A percentile compares a stretch with the other conserved stretches of the same genome.
Conservation (phyloP, 2,329 filamentous ascomycete genomes). For the Aspergillus sp. region DNA sequence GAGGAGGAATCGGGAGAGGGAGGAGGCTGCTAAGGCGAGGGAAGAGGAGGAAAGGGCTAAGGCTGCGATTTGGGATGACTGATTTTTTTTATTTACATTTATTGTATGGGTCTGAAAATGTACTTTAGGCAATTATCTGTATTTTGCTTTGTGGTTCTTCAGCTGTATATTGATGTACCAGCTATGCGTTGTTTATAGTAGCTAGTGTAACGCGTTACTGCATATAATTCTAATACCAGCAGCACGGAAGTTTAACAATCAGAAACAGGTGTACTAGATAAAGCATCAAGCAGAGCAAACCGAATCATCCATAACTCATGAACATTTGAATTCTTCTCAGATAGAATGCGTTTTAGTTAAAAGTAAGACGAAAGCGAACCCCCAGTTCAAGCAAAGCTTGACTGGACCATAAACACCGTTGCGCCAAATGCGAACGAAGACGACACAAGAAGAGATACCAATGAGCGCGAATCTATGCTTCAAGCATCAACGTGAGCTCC, state of each 20-base stretch:
- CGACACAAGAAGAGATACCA: not conserved
- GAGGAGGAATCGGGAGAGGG: slow-evolving; percentile 64
- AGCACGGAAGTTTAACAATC: too few relatives aligned
- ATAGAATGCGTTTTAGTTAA: slow-evolving; percentile 1
- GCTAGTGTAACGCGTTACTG: too few relatives aligned
- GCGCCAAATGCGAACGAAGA: slow-evolving; percentile 3
- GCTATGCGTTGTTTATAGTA: too few relatives aligned
- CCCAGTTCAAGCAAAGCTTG: slow-evolving; percentile 2
- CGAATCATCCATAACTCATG: too few relatives aligned
- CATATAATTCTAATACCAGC: too few relatives aligned
- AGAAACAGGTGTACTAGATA: too few relatives aligned
- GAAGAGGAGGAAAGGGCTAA: slow-evolving; percentile 67
- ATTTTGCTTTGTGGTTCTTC: too few relatives aligned
- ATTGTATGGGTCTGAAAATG: not conserved
- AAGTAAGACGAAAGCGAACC: not conserved
- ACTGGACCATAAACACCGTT: slow-evolving; percentile 7
- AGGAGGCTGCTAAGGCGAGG: slow-evolving; percentile 56
- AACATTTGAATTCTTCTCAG: slow-evolving; percentile 9
- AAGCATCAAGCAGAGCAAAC: too few relatives aligned
- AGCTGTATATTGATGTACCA: too few relatives aligned
- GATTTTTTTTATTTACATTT: slow-evolving; percentile 2
- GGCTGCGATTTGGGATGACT: slow-evolving; percentile 76
- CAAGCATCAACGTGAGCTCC: slow-evolving; percentile 37
- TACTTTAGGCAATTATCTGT: too few relatives aligned
- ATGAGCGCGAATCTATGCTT: not conserved